Percentiles rank a stretch among this genome's conserved stretches.
Evolutionary conservation across 225 moss, liverwort and hornwort species (phyloP).

Genomic region (Asterella californica): DNA sequence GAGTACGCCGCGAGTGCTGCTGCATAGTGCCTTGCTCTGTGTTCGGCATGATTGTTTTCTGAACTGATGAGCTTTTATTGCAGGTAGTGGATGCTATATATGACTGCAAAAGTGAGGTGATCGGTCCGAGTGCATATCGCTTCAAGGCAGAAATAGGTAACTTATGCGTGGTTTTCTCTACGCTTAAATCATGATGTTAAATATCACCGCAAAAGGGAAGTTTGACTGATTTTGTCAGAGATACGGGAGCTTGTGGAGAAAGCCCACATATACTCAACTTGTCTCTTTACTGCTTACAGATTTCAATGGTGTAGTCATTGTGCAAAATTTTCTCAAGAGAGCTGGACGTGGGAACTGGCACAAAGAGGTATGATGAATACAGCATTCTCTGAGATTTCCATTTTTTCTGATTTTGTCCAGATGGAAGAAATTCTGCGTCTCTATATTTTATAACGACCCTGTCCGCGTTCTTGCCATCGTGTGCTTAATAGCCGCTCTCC

Average conservation of each 20-base stretch:
- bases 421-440: not conserved
- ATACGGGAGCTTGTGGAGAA: not conserved
- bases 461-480: not conserved
- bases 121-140: slow-evolving; percentile 94
- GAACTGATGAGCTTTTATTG: slow-evolving; percentile 13
- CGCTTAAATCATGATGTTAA: not conserved
- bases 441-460: not conserved
- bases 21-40: not conserved
- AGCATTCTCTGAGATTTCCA: not conserved
- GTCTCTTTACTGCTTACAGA: slow-evolving; percentile 40
- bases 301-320: slow-evolving; percentile 91
- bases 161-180: not conserved
- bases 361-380: slow-evolving; percentile 55
- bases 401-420: not conserved
- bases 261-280: not conserved
- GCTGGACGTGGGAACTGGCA: slow-evolving; percentile 86
- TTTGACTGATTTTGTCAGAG: not conserved
- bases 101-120: slow-evolving; percentile 99
- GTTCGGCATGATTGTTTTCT: not conserved
- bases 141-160: slow-evolving; percentile 99
- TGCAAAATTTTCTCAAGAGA: slow-evolving; percentile 91
- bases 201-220: too few relatives aligned
- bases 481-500: not conserved
- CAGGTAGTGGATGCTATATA: slow-evolving; percentile 99
- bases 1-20: not conserved